Evolutionary conservation across 2,329 filamentous ascomycete species (phyloP).

Genomic region (Fusarium udum): DNA sequence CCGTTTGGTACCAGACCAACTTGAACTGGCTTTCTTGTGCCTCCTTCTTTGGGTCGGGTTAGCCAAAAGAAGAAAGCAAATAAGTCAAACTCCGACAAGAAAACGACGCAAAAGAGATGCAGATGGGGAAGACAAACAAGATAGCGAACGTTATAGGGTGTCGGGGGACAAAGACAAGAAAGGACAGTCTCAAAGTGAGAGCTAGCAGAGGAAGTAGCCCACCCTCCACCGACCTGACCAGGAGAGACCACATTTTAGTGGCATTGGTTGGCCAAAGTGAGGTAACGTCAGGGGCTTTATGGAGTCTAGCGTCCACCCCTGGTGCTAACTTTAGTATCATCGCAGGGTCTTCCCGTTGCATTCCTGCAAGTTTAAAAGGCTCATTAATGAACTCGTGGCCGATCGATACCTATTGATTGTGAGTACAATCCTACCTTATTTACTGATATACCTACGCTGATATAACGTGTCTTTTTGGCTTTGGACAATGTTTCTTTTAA

Average conservation of each 20-base stretch:
- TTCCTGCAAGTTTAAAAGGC: constrained; percentile 10
- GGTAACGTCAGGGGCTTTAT: constrained; percentile 9
- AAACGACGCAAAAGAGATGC: not conserved
- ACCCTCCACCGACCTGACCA: constrained; percentile 8
- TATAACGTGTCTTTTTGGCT: not conserved
- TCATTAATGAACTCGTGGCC: not conserved
- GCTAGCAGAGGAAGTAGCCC: not conserved
- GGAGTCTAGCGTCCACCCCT: constrained; percentile 7
- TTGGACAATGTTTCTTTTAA: not conserved
- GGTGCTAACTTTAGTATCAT: constrained; percentile 11
- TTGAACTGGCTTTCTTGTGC: not conserved
- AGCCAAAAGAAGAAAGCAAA: not conserved
- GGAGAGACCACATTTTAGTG: constrained; percentile 6
- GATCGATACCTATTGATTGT: not conserved
- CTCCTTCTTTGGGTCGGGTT: not conserved
- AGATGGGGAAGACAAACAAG: not conserved
- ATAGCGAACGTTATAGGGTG: not conserved
- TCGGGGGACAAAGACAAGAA: constrained; percentile 4
- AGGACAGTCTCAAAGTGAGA: constrained; percentile 13
- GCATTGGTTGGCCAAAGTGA: constrained; percentile 21
- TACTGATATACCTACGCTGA: not conserved
- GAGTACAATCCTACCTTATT: not conserved
- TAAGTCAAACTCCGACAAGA: not conserved
- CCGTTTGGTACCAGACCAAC: constrained; percentile 12
- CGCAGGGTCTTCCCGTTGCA: constrained; percentile 1